Conservation (phyloP, 2,329 filamentous ascomycete genomes). For the Ophioceras dolichostomum region DNA sequence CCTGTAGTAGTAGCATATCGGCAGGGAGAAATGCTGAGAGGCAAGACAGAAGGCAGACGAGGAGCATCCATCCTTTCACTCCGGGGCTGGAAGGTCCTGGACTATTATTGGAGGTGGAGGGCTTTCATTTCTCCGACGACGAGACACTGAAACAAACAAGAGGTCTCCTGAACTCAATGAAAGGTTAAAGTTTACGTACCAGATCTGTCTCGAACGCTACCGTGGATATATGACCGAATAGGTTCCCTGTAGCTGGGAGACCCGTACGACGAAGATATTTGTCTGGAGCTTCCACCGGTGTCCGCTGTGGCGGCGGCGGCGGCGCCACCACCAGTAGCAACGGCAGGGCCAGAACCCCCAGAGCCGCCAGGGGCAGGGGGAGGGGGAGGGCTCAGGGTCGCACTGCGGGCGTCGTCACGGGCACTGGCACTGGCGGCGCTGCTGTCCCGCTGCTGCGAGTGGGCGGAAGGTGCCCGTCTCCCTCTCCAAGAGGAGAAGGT, state of each 20-base stretch:
- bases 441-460: conserved; percentile 16
- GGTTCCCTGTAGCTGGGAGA: conserved; percentile 45
- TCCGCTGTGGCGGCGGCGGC: conserved; percentile 6
- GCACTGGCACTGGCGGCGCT: too few species aligned
- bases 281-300: conserved; percentile 16
- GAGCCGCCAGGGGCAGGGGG: conserved; percentile 19
- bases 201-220: conserved; percentile 45
- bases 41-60: too few species aligned
- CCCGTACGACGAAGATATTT: conserved; percentile 27
- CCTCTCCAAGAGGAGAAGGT: conserved; percentile 34
- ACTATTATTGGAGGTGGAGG: too few species aligned
- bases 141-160: too few species aligned
- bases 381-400: conserved; percentile 12
- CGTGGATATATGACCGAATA: conserved; percentile 60
- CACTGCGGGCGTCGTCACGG: conserved; percentile 12
- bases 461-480: conserved; percentile 23
- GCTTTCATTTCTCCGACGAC: too few species aligned
- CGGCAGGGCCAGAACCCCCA: too few species aligned
- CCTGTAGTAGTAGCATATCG: too few species aligned
- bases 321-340: too few species aligned
- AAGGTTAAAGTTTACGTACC: conserved; percentile 26
- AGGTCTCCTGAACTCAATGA: neutral
- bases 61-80: too few species aligned
- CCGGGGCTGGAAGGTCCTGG: too few species aligned
- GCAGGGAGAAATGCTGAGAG: too few species aligned